Evolutionary conservation across 2,329 filamentous ascomycete genomes (phyloP), one percentile per base, ranked within the genome.

Genomic region (Fusarium buxicola): DNA sequence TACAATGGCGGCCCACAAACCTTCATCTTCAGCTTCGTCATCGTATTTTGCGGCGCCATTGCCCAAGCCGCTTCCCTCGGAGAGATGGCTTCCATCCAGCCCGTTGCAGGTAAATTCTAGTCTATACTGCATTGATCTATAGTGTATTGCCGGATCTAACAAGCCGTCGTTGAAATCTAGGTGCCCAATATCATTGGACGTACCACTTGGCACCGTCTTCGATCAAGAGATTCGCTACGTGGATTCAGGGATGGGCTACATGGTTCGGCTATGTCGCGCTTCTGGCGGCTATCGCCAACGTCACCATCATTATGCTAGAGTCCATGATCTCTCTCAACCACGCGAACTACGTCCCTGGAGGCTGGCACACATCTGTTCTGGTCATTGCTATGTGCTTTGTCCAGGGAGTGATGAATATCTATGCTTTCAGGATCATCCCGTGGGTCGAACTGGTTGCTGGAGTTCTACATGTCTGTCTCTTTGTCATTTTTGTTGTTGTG

Each of bases 241-340:
- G 66, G 55, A 55, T 70, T 1, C 68, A 70, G 27, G 68, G 68
- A 24, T 70, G 67, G 68, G 38, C 67, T 1, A 70, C 68, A 7
- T 70, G 68, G 68, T 70, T 70, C 2, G 68, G 68, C 5, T 70
- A 70, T 9, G 43, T 70, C 1, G 70, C 68, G 2, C 41, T 70
- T 4, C 34, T 70, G 8, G 68, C 68, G 2, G 68, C 63, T 6
- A 70, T 70, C 3, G 68, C 68, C 9, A 70, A 70, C 10, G 68
- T 70, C 27, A 70, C 68, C 2, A 67, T 70, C 11, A 70, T 70
- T n/a, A 52, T 69, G 0, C 60, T 70, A n/a, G 68, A 70, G 39
- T 69, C 68, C 0, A 70, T 70, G 65, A 69, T 70, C 25, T 36
- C 46, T 5, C 69, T 70, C 15, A 70, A 70, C 47, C 55, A 70